Base-by-base conservation (phyloP, 441 rosid species). In the Adansonia rubrostipa region DNA sequence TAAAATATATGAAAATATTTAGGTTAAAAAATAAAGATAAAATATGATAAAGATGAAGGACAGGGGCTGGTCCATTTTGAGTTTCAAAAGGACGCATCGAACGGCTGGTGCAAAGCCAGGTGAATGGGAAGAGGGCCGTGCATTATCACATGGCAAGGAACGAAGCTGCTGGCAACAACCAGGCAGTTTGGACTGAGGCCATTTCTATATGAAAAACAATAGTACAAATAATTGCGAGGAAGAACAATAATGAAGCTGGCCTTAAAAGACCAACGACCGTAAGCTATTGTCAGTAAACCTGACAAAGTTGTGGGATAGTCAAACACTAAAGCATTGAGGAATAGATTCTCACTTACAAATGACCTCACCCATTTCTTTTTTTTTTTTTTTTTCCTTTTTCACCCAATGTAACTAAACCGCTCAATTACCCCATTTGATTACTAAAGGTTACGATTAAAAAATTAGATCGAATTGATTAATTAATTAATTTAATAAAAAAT, bases 181-280 rank as follows among this genome's bases (percentile, higher is more conserved):
- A 24, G 28, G 28, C 28, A 24, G 28, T 24, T 67, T 19, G n/a
- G 33, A 17, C n/a, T 5, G 73, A 68, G 47, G 36, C 40, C 57
- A 68, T 44, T 42, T 47, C 9, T 17, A 33, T 62, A 62, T 2
- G 19, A 24, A 24, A 24, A 24, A 0, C 28, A 24, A 24, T 24
- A 47, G 61, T 50, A 51, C 75, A 22, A 53, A 71, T 71, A 71
- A 71, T 71, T 71, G 75, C 54, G 36, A 50, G 28, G 24, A 15
- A 33, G 47, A 53, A 9, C 60, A 24, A 71, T 71, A 47, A 71
- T 71, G 47, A 51, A 2, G 11, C 56, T 70, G 20, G 28, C 28
- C 28, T 24, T 24, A 24, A 50, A 70, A 20, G 73, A 45, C 42
- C 73, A 66, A 14, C 24, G 56, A 9, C 56, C 28, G 11, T 17